A percentile compares a stretch with the other conserved stretches of the same genome.
These are phyloP conservation scores for Aquilaria agallochum DNA, from an alignment of 441 rosid species.

Conservation along the genomic window DNA sequence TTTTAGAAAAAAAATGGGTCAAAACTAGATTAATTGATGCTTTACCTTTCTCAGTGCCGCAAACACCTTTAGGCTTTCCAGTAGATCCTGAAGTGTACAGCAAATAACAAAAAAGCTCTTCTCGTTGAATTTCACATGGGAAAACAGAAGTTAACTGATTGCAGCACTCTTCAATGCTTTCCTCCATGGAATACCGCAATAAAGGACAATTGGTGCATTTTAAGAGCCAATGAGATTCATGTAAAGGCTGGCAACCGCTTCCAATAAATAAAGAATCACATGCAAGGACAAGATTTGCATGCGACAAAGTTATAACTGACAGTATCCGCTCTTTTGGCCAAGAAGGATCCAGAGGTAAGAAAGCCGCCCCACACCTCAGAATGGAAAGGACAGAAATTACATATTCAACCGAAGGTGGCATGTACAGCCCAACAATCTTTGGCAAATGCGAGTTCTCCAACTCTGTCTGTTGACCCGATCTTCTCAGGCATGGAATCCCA, in stretches of 20 bases:
- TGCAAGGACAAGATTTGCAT: constrained; percentile 46
- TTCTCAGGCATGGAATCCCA: constrained; percentile 12
- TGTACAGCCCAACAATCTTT: constrained; percentile 60
- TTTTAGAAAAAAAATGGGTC: too few relatives aligned
- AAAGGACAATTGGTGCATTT: constrained; percentile 37
- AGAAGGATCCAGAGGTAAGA: constrained; percentile 79
- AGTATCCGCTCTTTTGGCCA: constrained; percentile 83
- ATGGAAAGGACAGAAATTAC: constrained; percentile 72
- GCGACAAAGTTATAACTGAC: constrained; percentile 45
- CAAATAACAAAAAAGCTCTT: constrained; percentile 66
- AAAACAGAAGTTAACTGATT: constrained; percentile 24
- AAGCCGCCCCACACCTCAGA: constrained; percentile 79
- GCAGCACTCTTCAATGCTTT: constrained; percentile 17
- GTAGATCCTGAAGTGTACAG: constrained; percentile 96
- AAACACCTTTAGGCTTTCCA: constrained; percentile 88
- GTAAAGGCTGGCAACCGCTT: constrained; percentile 28
- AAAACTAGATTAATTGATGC: constrained; percentile 5
- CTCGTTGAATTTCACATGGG: constrained; percentile 49
- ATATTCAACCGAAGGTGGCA: constrained; percentile 85
- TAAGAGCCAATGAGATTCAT: constrained; percentile 46
- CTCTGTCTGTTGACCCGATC: constrained; percentile 12
- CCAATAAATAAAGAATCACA: constrained; percentile 38
- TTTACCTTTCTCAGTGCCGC: constrained; percentile 88
- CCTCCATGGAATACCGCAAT: constrained; percentile 46
- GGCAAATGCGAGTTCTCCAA: constrained; percentile 33